A percentile compares a stretch with the other conserved stretches of the same genome.
phyloP scores from a whole-genome alignment of 805 yeast genomes.

The Ogataea corticis region DNA sequence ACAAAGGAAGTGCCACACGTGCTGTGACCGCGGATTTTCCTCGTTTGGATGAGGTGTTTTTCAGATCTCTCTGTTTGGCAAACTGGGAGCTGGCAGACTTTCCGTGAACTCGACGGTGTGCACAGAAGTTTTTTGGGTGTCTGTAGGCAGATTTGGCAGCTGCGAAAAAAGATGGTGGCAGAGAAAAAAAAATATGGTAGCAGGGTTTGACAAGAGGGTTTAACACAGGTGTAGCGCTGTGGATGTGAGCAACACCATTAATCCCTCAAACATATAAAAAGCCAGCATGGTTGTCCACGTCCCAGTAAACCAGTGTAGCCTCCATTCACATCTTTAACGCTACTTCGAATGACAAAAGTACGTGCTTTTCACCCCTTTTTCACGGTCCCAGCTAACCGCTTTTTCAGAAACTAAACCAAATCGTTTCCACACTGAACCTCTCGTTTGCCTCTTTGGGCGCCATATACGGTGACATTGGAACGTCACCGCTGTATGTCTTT shows the following conservation, averaged over 20 bases:
- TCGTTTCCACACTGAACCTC: slow-evolving; percentile 7
- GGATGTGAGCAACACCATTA: neutral
- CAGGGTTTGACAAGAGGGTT: neutral
- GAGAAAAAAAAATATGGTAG: neutral
- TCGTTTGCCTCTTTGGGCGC: slow-evolving; percentile 48
- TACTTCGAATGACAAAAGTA: slow-evolving; percentile 4
- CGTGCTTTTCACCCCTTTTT: neutral
- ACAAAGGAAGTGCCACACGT: slow-evolving; percentile 1
- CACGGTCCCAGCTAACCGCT: neutral
- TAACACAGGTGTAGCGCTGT: too few species aligned
- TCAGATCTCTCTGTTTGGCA: neutral
- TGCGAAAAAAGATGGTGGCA: neutral
- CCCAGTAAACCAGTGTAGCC: neutral
- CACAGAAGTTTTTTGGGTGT: neutral
- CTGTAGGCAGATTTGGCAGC: too few species aligned
- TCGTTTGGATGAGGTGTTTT: slow-evolving; percentile 1
- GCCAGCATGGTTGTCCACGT: neutral
- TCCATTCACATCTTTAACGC: too few species aligned
- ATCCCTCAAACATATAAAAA: neutral
- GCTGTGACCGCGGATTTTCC: neutral
- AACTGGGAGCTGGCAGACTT: neutral
- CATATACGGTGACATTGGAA: slow-evolving; percentile 65
- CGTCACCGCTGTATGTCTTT: slow-evolving; percentile 57
- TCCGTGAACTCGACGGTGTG: neutral
- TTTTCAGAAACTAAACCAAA: slow-evolving; percentile 7